Conservation (phyloP, 306 rosid species). For the Lathyrus oleraceus region DNA sequence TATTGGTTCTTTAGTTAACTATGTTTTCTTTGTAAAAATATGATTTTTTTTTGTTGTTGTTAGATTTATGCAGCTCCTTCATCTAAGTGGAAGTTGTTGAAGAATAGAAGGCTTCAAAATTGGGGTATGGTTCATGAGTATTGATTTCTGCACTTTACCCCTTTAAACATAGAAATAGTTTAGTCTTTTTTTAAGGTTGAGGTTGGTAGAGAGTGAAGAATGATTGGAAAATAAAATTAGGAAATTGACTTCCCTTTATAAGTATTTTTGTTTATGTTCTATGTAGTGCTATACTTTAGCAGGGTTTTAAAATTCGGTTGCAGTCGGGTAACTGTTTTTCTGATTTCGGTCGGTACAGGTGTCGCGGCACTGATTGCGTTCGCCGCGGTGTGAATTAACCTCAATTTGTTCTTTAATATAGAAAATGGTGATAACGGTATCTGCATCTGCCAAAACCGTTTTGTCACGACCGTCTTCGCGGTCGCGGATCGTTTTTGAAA, state of each 20-base stretch:
- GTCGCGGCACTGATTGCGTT: too few species aligned
- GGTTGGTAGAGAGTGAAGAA: constrained; percentile 22
- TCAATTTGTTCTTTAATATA: too few species aligned
- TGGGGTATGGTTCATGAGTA: constrained; percentile 60
- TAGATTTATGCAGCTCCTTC: constrained; percentile 72
- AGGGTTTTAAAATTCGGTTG: too few species aligned
- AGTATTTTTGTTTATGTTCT: not conserved
- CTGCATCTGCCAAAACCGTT: too few species aligned
- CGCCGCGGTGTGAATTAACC: too few species aligned
- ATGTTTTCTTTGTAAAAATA: not conserved
- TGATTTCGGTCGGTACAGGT: too few species aligned
- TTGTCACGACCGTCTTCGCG: too few species aligned
- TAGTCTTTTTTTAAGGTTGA: not conserved
- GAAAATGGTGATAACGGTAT: too few species aligned
- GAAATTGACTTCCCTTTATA: not conserved
- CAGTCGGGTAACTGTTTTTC: too few species aligned
- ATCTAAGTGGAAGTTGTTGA: constrained; percentile 80
- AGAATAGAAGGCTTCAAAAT: constrained; percentile 86
- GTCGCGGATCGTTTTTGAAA: too few species aligned
- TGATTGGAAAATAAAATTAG: not conserved
- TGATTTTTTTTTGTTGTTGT: constrained; percentile 1
- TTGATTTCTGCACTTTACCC: not conserved
- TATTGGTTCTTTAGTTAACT: not conserved
- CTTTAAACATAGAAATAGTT: not conserved
- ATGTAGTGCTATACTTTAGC: not conserved